Base-by-base conservation (phyloP, 1,284 basidiomycete genomes). In the Meripilus lineatus region DNA sequence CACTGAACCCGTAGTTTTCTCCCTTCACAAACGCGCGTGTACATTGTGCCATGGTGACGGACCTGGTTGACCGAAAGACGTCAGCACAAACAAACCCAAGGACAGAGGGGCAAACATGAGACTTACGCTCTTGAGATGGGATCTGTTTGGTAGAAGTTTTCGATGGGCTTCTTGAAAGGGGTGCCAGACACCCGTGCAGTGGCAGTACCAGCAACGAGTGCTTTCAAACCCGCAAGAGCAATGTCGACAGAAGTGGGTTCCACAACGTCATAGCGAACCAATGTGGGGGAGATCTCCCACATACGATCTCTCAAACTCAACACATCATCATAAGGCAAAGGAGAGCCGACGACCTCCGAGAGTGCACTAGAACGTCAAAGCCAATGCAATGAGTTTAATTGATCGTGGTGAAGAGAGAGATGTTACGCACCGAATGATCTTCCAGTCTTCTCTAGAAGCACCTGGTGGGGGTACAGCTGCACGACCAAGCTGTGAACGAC, bases 111-210 rank as follows among this genome's bases (percentile, higher is more conserved):
- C 28, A 5, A 45, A 32, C 32, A 37, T 10, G 21, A 45, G 1
- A 81, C 87, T 67, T 54, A 88, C 86, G 87, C 84, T 75, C 87
- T 71, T 38, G 87, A 89, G 53, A 90, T 86, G 26, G 88, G 79
- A 66, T 95, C 93, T 6, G 95, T 98, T 69, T 93, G 86, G 71
- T 98, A 99, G 70, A 98, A 99, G 74, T 97, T 97, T 46, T 71
- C 57, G 56, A 99, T 88, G 2, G 93, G 89, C 66, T 85, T 89
- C 65, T 74, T 74, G 67, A 98, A 82, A 7, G 79, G 71, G 34
- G 69, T 69, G 5, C 77, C 78, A 2, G 77, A 74, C 30, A 79
- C 72, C 64, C 81, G 82, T 34, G 76, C 75, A 10, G 68, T 69
- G 25, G 68, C 65, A 14, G 77, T 81, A 37, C 68, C 60, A 10